Conservation (phyloP, 306 rosid species). For the Vachellia collinsii region DNA sequence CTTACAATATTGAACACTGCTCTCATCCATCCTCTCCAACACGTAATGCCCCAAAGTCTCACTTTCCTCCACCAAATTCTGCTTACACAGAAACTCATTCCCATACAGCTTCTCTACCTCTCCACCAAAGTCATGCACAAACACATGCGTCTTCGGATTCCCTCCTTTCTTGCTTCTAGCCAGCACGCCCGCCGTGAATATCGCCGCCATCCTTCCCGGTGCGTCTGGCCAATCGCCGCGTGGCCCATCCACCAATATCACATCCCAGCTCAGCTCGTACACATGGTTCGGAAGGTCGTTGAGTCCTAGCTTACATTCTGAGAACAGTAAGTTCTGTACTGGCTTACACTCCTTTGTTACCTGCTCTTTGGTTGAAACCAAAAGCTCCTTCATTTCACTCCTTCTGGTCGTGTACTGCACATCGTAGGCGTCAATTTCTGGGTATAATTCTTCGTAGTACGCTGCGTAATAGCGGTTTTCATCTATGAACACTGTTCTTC, state of each 20-base stretch:
- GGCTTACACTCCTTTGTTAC: slow-evolving; percentile 84
- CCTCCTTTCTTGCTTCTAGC: slow-evolving; percentile 94
- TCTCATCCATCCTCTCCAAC: slow-evolving; percentile 82
- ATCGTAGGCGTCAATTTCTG: slow-evolving; percentile 88
- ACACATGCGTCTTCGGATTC: slow-evolving; percentile 83
- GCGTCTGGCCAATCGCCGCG: slow-evolving; percentile 93
- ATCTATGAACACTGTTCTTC: slow-evolving; percentile 86
- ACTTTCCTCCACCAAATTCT: slow-evolving; percentile 80
- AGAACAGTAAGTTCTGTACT: slow-evolving; percentile 84
- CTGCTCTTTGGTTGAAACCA: slow-evolving; percentile 66
- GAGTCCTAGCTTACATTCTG: slow-evolving; percentile 82
- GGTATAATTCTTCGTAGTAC: slow-evolving; percentile 80
- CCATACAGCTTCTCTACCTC: slow-evolving; percentile 68
- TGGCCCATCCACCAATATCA: slow-evolving; percentile 86
- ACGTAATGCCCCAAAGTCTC: slow-evolving; percentile 77
- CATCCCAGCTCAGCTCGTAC: slow-evolving; percentile 92
- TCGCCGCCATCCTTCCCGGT: slow-evolving; percentile 83
- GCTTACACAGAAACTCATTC: slow-evolving; percentile 76
- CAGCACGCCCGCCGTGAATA: slow-evolving; percentile 85
- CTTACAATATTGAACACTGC: slow-evolving; percentile 73
- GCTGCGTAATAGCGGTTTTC: slow-evolving; percentile 97
- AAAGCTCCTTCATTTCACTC: slow-evolving; percentile 67
- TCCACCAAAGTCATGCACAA: slow-evolving; percentile 76
- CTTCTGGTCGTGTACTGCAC: slow-evolving; percentile 88
- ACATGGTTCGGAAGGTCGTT: slow-evolving; percentile 96